phyloP scores from a whole-genome alignment of 2,329 filamentous ascomycete genomes.

The Echinosphaeria canescens region DNA sequence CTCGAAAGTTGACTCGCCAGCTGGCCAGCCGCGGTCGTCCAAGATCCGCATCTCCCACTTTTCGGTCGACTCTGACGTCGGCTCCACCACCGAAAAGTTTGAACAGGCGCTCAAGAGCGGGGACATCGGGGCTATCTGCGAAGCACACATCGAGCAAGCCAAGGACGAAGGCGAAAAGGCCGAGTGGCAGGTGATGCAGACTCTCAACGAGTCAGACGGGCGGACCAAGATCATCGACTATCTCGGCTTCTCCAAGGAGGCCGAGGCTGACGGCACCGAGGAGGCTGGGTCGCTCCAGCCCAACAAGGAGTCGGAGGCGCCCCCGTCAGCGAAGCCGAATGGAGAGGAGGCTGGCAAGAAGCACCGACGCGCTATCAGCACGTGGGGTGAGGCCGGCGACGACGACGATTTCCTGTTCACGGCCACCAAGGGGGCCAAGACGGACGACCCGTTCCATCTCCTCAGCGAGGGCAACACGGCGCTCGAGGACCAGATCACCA shows the following conservation, averaged over 20 bases:
- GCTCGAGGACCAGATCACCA: constrained; percentile 72
- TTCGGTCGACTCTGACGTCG: constrained; percentile 67
- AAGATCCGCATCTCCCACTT: constrained; percentile 75
- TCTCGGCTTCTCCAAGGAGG: constrained; percentile 61
- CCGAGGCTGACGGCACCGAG: constrained; percentile 24
- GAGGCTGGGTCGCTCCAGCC: constrained; percentile 11
- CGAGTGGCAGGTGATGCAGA: constrained; percentile 90
- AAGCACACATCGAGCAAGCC: constrained; percentile 52
- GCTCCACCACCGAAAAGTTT: constrained; percentile 68
- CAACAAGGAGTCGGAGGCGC: constrained; percentile 3
- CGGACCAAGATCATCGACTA: constrained; percentile 72
- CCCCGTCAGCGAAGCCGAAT: constrained; percentile 3
- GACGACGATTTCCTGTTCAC: constrained; percentile 75
- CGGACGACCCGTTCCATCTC: constrained; percentile 83
- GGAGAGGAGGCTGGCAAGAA: constrained; percentile 28
- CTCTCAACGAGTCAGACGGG: constrained; percentile 67
- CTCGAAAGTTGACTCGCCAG: constrained; percentile 29
- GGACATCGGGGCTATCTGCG: constrained; percentile 59
- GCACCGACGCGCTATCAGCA: constrained; percentile 43
- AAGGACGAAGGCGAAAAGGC: constrained; percentile 80
- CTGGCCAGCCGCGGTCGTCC: constrained; percentile 46
- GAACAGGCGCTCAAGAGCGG: constrained; percentile 63
- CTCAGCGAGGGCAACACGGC: constrained; percentile 67
- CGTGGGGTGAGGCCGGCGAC: constrained; percentile 57
- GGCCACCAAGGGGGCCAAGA: constrained; percentile 79